phyloP scores from a whole-genome alignment of 305 asterid genomes.

The Solanum hybrid region DNA sequence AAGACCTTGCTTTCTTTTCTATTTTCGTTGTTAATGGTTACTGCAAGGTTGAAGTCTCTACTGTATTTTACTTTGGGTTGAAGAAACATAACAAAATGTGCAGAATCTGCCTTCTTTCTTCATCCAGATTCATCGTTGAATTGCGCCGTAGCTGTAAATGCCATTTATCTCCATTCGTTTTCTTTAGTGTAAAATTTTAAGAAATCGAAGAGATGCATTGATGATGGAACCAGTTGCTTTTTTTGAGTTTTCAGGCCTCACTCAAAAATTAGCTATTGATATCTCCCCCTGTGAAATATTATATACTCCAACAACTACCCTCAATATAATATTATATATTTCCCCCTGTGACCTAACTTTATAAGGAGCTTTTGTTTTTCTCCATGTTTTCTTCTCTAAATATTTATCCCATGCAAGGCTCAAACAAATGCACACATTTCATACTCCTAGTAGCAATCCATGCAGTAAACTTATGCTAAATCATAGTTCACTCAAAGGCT shows the following conservation, averaged over 20 bases:
- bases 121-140: not conserved
- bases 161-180: not conserved
- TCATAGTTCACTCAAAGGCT: not conserved
- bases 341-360: not conserved
- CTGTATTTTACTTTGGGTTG: not conserved
- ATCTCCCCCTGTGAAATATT: not conserved
- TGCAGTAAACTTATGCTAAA: not conserved
- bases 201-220: not conserved
- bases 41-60: not conserved
- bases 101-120: not conserved
- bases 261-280: not conserved
- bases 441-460: not conserved
- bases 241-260: not conserved
- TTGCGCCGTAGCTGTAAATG: not conserved
- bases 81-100: not conserved
- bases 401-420: not conserved
- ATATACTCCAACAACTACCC: not conserved
- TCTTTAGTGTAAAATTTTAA: not conserved
- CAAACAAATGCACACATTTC: not conserved
- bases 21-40: not conserved
- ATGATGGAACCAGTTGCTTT: not conserved
- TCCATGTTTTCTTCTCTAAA: not conserved
- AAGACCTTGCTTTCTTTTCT: not conserved
- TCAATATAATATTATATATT: not conserved
- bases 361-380: not conserved